These are phyloP conservation scores for Solanum bulbocastanum DNA, from an alignment of 257 asterid species.

Conservation along the genomic window DNA sequence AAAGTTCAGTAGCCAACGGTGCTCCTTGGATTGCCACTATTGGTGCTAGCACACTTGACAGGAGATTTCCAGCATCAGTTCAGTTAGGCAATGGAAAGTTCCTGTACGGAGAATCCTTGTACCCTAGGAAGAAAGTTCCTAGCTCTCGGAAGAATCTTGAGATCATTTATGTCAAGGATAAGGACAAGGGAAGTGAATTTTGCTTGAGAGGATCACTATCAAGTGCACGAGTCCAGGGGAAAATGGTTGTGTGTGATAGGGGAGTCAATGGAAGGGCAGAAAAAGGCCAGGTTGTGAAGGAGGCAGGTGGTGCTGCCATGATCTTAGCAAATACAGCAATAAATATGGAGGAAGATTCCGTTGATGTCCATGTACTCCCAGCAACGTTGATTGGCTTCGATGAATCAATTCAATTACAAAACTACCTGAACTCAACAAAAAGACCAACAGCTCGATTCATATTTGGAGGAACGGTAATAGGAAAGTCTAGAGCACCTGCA, in stretches of 20 bases:
- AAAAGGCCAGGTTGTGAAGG: slow-evolving; percentile 78
- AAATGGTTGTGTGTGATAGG: slow-evolving; percentile 77
- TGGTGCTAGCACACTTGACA: slow-evolving; percentile 80
- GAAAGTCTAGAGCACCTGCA: slow-evolving; percentile 64
- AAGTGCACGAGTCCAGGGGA: slow-evolving; percentile 40
- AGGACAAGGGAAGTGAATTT: slow-evolving; percentile 48
- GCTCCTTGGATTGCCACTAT: slow-evolving; percentile 92
- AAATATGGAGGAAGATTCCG: slow-evolving; percentile 79
- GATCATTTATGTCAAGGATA: slow-evolving; percentile 53
- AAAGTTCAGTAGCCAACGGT: slow-evolving; percentile 69
- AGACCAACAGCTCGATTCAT: slow-evolving; percentile 56
- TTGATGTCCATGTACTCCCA: slow-evolving; percentile 73
- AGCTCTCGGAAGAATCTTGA: slow-evolving; percentile 43
- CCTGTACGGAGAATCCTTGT: slow-evolving; percentile 77
- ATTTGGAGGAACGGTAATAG: slow-evolving; percentile 59
- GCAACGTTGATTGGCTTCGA: slow-evolving; percentile 66
- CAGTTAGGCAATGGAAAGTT: slow-evolving; percentile 49
- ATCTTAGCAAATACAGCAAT: slow-evolving; percentile 61
- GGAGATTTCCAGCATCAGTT: slow-evolving; percentile 69
- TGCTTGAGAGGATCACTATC: slow-evolving; percentile 75
- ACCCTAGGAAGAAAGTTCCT: slow-evolving; percentile 41
- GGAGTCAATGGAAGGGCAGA: slow-evolving; percentile 85
- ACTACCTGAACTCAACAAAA: slow-evolving; percentile 43
- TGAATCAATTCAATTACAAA: slow-evolving; percentile 43
- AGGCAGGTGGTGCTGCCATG: slow-evolving; percentile 81